These are phyloP conservation scores for Fusarium tricinctum DNA, from an alignment of 2,329 filamentous ascomycete species.

Conservation along the genomic window DNA sequence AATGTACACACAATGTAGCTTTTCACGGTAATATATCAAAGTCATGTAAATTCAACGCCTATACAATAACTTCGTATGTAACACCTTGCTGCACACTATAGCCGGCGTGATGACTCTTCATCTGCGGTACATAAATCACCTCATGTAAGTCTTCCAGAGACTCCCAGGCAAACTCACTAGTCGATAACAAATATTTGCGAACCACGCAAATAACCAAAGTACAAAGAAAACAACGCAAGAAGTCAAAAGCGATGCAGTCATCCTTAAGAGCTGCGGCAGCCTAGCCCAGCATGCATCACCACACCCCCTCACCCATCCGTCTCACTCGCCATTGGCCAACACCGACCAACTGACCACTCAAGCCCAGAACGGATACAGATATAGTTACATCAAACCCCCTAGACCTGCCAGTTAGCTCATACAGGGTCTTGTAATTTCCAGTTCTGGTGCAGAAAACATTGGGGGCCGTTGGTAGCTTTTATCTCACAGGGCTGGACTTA, in stretches of 20 bases:
- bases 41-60: too few species aligned
- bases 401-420: constrained; percentile 8
- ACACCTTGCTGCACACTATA: neutral
- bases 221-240: constrained; percentile 26
- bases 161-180: neutral
- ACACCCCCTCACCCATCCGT: constrained; percentile 28
- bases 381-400: constrained; percentile 30
- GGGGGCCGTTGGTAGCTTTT: constrained; percentile 10
- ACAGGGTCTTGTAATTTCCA: constrained; percentile 19
- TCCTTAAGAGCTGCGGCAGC: constrained; percentile 40
- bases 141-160: neutral
- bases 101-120: neutral
- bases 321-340: constrained; percentile 34
- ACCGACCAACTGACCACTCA: constrained; percentile 31
- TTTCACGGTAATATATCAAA: neutral
- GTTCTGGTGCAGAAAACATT: constrained; percentile 27
- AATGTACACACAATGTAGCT: neutral
- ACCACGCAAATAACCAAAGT: constrained; percentile 12
- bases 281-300: constrained; percentile 43
- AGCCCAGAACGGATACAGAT: constrained; percentile 17
- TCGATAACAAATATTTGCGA: constrained; percentile 16
- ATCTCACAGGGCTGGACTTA: constrained; percentile 7
- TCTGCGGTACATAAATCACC: neutral
- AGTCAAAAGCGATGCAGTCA: constrained; percentile 34
- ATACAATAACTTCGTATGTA: neutral